These are phyloP conservation scores for Salix viminalis DNA, from an alignment of 345 rosid genomes.

Conservation along the genomic window DNA sequence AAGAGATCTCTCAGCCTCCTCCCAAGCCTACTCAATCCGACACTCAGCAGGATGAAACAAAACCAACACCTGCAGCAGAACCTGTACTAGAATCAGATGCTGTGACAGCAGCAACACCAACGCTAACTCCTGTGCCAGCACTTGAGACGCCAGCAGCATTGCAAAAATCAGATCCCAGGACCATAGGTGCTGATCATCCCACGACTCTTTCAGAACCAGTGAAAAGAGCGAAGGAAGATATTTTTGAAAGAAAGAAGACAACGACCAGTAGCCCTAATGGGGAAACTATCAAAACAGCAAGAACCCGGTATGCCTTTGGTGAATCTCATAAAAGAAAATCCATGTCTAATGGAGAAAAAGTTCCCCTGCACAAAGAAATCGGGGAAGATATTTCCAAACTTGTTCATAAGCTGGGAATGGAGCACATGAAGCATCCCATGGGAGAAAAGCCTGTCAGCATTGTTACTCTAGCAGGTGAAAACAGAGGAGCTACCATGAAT, in stretches of 20 bases:
- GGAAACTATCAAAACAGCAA: slow-evolving; percentile 26
- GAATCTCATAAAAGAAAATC: slow-evolving; percentile 23
- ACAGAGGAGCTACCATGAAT: slow-evolving; percentile 74
- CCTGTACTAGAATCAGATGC: slow-evolving; percentile 8
- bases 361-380: slow-evolving; percentile 47
- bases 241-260: slow-evolving; percentile 20
- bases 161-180: slow-evolving; percentile 6
- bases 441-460: slow-evolving; percentile 42
- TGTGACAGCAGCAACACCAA: not conserved
- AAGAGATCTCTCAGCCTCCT: slow-evolving; percentile 16
- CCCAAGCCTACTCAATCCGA: slow-evolving; percentile 1
- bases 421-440: slow-evolving; percentile 30
- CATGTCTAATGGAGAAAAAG: slow-evolving; percentile 22
- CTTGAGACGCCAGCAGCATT: slow-evolving; percentile 14
- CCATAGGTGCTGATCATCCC: slow-evolving; percentile 1
- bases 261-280: slow-evolving; percentile 14
- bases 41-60: slow-evolving; percentile 5
- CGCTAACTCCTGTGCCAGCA: slow-evolving; percentile 10
- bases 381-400: slow-evolving; percentile 58
- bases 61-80: slow-evolving; percentile 9
- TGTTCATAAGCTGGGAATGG: slow-evolving; percentile 46
- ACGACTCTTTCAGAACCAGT: slow-evolving; percentile 1
- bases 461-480: slow-evolving; percentile 75
- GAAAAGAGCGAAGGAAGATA: slow-evolving; percentile 25
- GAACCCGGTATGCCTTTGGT: slow-evolving; percentile 1